Evolutionary conservation across 371 early-diverging fungal genomes (phyloP), one percentile per base, ranked within the genome.

Genomic region (Mortierella sp.): DNA sequence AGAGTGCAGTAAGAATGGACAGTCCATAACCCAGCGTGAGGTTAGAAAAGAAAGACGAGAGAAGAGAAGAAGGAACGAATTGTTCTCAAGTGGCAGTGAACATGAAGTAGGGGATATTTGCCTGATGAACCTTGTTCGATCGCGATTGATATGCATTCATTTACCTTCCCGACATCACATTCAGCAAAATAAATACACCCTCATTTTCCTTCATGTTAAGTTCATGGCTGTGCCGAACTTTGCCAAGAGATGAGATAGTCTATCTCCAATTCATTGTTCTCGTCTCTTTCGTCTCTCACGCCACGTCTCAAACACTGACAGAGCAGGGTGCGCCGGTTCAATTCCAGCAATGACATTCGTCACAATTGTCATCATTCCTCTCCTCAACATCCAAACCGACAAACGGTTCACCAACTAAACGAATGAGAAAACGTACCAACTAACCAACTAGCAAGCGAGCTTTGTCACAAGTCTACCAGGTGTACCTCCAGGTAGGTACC

Each of bases 391-490:
- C 63, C 60, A 13, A 60, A 58, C 31, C 60, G 31, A 60, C 63
- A 31, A 31, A 31, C 19, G 16, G 14, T 16, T 50, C 10, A 50
- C 58, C 14, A 11, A 28, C 28, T 16, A 3, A 3, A 50, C 50
- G 16, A 3, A 50, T 16, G 16, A 50, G 16, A 3, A 28, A 63
- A 63, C n/a, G n/a, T 38, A 63, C 14, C 14, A 31, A 28, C 60
- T 14, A 63, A 31, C 63, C 68, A 65, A 65, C 68, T 42, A 65
- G 38, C 68, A 65, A 38, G 24, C 34, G 24, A 1, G 42, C 38
- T 34, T 65, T 65, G 68, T 65, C 38, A 21, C 38, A 65, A 63
- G 68, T 65, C 68, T 21, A 34, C 68, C 68, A 63, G 19, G 8
- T 21, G 68, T 65, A 65, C 24, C 16, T 10, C 10, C 68, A 38